Base-by-base conservation (phyloP, 345 rosid species). In the Citrus maxima region DNA sequence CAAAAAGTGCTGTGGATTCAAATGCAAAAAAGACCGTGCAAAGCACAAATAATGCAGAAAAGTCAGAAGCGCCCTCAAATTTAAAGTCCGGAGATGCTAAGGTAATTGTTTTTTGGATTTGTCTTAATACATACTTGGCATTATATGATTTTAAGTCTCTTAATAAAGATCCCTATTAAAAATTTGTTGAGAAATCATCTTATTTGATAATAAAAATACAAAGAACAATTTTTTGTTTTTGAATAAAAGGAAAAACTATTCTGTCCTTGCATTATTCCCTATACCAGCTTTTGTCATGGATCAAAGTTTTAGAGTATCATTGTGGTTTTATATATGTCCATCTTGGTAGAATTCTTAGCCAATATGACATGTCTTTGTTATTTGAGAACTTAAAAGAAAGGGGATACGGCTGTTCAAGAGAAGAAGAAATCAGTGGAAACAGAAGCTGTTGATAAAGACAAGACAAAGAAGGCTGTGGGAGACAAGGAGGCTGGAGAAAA, bases 381-480 rank as follows among this genome's bases (percentile, higher is more conserved):
- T 76, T 27, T 77, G 80, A 77, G 81, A 80, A 49, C 81, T 66
- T 55, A 38, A 87, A 92, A 92, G 96, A 88, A 87, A 72, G 90
- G 86, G 75, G 87, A 78, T 24, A 73, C 85, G 40, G 83, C 89
- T 56, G 75, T 77, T 42, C 82, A 80, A 74, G 98, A 90, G 80
- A 90, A 91, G 87, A 90, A 93, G 85, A 89, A 91, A 81, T 68
- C 86, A 70, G 77, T 88, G 28, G 88, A 83, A 76, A 16, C 83
- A 79, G 94, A 81, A 85, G 81, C 92, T 80, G 83, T 81, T 76
- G 93, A 83, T 16, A 91, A 90, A 84, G 98, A 93, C 38, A 83
- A 79, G 72, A 87, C 91, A 95, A 88, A 87, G 70, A 91, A 89
- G 78, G 85, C 78, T 16, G 72, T 85, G 27, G 89, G 79, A 51